Evolutionary conservation across 768 basidiomycete species (phyloP), one percentile per base, ranked within the genome.

Genomic region (Mrakia blollopis): DNA sequence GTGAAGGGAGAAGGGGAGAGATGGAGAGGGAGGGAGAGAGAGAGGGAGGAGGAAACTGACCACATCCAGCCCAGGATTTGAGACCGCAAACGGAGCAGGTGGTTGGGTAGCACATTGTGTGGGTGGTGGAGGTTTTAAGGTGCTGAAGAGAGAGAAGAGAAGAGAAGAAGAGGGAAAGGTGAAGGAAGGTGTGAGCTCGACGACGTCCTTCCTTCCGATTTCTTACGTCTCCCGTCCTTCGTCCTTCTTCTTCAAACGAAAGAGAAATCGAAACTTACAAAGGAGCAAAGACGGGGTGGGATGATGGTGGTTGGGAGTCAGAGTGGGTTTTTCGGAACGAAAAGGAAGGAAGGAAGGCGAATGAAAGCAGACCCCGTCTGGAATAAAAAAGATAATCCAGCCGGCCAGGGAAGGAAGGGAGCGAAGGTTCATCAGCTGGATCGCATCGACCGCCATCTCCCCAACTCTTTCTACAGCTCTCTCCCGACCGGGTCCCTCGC

Each of bases 11-110:
- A 25, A 61, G 68, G 72, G 70, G 25, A 73, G 44, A 30, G 75
- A 47, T 7, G 75, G 47, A 44, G 73, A 28, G 25, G 47, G 14
- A 23, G 44, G 50, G 18, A 50, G 16, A 32, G 37, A 18, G 52
- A 30, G 35, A 1, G 50, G 23, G 35, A 63, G 30, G 25, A 28
- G 1, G 35, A 18, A 52, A 68, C 76, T 39, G 1, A 77, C 76
- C 76, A n/a, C 76, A 77, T 16, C 76, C 76, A 18, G 63, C 60
- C 76, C 76, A 77, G 60, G 76, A 68, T 13, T 72, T 23, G 28
- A 65, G 62, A 16, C 47, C 35, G 57, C 76, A 77, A 32, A 18
- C 13, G 28, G 71, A 54, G 44, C 76, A 77, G 52, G 71, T 67
- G n/a, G 44, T 65, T 9, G 32, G 4, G 70, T 72, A 72, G 71